Conservation (phyloP, 2,329 filamentous ascomycete genomes). For the Fusarium setosum region DNA sequence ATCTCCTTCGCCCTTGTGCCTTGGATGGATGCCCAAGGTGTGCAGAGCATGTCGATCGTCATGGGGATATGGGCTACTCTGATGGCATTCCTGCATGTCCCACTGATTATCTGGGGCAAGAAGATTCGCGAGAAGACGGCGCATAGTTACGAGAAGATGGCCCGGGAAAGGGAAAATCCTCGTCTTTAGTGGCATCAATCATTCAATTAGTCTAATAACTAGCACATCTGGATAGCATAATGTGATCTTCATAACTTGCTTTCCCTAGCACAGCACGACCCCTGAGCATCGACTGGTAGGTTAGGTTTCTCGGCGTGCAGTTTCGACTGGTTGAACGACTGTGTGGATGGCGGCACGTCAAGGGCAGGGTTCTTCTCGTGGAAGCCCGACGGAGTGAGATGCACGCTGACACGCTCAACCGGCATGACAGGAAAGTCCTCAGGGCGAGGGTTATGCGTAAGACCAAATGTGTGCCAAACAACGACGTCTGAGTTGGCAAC, state of each 20-base stretch:
- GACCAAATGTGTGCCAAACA: slow-evolving; percentile 89
- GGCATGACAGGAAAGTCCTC: slow-evolving; percentile 74
- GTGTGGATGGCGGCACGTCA: slow-evolving; percentile 43
- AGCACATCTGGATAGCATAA: too few relatives aligned
- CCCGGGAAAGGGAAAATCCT: slow-evolving; percentile 1
- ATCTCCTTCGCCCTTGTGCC: slow-evolving; percentile 27
- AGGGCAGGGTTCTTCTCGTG: slow-evolving; percentile 60
- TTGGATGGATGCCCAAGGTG: slow-evolving; percentile 18
- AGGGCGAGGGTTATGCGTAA: slow-evolving; percentile 74
- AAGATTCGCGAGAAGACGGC: slow-evolving; percentile 13
- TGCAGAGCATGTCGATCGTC: slow-evolving; percentile 25
- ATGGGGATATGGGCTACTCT: slow-evolving; percentile 16
- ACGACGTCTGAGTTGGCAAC: slow-evolving; percentile 85
- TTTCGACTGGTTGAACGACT: background rate
- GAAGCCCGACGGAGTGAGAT: slow-evolving; percentile 61
- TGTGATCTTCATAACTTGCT: too few relatives aligned
- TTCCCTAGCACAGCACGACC: too few relatives aligned
- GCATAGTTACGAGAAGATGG: slow-evolving; percentile 14
- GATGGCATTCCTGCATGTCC: slow-evolving; percentile 16
- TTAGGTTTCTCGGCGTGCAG: too few relatives aligned
- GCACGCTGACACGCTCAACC: slow-evolving; percentile 61
- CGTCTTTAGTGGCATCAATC: background rate
- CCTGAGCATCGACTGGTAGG: too few relatives aligned
- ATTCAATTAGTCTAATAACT: background rate
- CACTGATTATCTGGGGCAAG: slow-evolving; percentile 22